These are phyloP conservation scores for Trametopsis cervina DNA, from an alignment of 768 basidiomycete genomes.

Conservation along the genomic window DNA sequence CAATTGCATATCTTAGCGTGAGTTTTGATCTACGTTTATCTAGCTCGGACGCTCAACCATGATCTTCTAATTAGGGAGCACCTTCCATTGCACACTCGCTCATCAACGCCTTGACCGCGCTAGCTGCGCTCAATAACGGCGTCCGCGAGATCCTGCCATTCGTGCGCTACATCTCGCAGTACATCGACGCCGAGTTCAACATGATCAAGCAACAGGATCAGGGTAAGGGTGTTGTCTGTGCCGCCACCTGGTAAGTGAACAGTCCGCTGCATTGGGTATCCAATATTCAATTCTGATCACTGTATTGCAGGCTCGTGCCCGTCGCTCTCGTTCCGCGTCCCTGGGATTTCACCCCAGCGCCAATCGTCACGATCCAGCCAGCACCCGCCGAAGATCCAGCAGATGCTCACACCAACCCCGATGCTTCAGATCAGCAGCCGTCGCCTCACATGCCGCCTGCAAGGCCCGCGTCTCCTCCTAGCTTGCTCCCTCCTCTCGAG, in stretches of 20 bases:
- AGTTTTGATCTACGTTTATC: conserved; percentile 18
- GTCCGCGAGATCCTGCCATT: conserved; percentile 81
- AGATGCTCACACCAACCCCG: conserved; percentile 4
- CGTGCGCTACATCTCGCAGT: conserved; percentile 76
- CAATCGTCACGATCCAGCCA: conserved; percentile 14
- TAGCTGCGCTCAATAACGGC: conserved; percentile 64
- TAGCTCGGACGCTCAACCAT: neutral
- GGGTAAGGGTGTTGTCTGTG: conserved; percentile 79
- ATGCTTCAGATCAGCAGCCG: conserved; percentile 6
- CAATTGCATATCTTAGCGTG: conserved; percentile 53
- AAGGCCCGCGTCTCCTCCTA: conserved; percentile 12
- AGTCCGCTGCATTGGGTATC: neutral
- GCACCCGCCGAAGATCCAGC: conserved; percentile 4
- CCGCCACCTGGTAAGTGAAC: conserved; percentile 70
- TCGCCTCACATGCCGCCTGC: conserved; percentile 4
- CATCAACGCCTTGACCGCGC: conserved; percentile 69
- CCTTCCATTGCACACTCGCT: conserved; percentile 56
- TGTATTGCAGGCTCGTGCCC: conserved; percentile 58
- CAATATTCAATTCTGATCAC: neutral
- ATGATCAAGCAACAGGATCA: conserved; percentile 54
- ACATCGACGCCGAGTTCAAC: conserved; percentile 68
- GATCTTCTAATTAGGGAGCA: conserved; percentile 33
- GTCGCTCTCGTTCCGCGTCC: conserved; percentile 71
- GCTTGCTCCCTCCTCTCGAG: conserved; percentile 8
- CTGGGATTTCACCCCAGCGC: conserved; percentile 63